Evolutionary conservation across 1,284 basidiomycete species (phyloP), one percentile per base, ranked within the genome.

Genomic region (Thecaphora frezii): DNA sequence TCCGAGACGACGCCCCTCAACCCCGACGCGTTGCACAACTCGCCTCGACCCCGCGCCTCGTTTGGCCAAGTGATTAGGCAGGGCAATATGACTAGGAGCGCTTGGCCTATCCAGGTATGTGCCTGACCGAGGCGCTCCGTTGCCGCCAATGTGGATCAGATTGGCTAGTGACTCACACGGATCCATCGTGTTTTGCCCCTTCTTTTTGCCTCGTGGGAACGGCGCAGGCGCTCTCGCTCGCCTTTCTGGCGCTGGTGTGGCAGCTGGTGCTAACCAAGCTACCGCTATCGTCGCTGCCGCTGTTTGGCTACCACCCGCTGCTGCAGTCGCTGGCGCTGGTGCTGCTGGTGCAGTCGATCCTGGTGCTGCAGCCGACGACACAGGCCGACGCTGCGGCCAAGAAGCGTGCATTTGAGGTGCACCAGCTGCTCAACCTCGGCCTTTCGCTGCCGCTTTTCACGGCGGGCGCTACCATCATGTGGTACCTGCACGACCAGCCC

Each of bases 291-390:
- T 40, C 48, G 0, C 48, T 74, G 7, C 71, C 72, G 3, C 51
- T 74, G 1, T 74, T 74, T 40, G 72, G 68, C 1, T 74, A 62
- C 37, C 72, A 74, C 28, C 72, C 72, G 0, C 30, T 74, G 12
- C 44, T 74, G 18, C 66, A 74, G 40, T 69, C 71, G 0, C 54
- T 74, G 2, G 37, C 44, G 18, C 58, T 74, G 21, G 47, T 74
- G 0, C 43, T 69, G 4, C 47, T 74, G 0, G 41, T 68, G 1
- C 72, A 74, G 42, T 58, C 62, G 42, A 51, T 73, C 18, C 43
- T 73, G 1, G 67, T 67, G 7, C 58, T 74, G 2, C 72, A 74
- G 38, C 58, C 69, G 0, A 74, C 72, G 3, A 42, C 61, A 0
- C 22, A 45, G 1, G 21, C 36, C 0, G 44, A 58, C 37, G 58